Percentiles rank a stretch among this genome's conserved stretches.
phyloP scores from a whole-genome alignment of 2,329 filamentous ascomycete species.

The Hypoxylon sp. region DNA sequence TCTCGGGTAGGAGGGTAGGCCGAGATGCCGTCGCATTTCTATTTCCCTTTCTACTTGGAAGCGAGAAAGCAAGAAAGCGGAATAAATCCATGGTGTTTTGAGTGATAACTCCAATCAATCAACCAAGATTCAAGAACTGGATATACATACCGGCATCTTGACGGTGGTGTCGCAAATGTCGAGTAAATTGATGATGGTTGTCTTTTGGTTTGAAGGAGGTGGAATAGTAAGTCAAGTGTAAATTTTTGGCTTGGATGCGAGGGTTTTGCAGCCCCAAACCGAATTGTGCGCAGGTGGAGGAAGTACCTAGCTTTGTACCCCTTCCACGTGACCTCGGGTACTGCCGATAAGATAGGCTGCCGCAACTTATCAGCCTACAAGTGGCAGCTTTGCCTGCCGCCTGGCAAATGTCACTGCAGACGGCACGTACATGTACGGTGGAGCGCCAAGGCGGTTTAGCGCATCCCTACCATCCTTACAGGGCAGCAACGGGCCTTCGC shows the following conservation, averaged over 20 bases:
- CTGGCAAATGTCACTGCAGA: constrained; percentile 15
- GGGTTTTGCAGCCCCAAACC: constrained; percentile 46
- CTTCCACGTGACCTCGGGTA: constrained; percentile 9
- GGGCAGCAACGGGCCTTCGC: too few relatives aligned
- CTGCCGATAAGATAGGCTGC: constrained; percentile 28
- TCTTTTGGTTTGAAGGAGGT: constrained; percentile 37
- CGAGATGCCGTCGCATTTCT: constrained; percentile 1
- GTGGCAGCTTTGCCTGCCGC: constrained; percentile 17
- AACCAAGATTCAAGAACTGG: neutral
- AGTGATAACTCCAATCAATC: neutral
- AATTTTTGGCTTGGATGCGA: constrained; percentile 43
- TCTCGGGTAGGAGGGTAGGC: neutral
- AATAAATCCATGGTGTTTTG: neutral
- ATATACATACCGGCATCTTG: constrained; percentile 53
- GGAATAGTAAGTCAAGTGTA: constrained; percentile 39
- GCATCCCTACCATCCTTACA: constrained; percentile 13
- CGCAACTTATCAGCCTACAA: constrained; percentile 15
- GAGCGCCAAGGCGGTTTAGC: constrained; percentile 35
- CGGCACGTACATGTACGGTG: too few relatives aligned
- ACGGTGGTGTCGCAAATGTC: constrained; percentile 50
- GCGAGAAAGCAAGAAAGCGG: neutral
- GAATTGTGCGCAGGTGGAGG: constrained; percentile 38
- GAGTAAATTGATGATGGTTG: constrained; percentile 43
- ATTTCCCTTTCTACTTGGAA: neutral
- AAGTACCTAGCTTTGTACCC: constrained; percentile 1